These are phyloP conservation scores for Vachellia collinsii DNA, from an alignment of 306 rosid species.

Conservation along the genomic window DNA sequence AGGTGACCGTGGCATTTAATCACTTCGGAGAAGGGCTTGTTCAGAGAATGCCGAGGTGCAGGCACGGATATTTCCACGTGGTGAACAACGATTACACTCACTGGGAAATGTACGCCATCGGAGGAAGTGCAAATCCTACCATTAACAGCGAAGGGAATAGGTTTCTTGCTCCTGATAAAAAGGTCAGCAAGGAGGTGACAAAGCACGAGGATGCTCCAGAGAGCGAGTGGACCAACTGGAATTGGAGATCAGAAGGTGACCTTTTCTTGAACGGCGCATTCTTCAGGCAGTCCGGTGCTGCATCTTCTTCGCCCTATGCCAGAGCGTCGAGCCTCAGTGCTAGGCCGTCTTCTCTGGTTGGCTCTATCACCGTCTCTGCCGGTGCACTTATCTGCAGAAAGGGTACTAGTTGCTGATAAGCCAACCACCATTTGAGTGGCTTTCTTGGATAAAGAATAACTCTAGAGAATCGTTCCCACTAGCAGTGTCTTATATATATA, in stretches of 20 bases:
- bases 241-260: slow-evolving; percentile 79
- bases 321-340: slow-evolving; percentile 64
- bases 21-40: slow-evolving; percentile 75
- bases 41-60: slow-evolving; percentile 74
- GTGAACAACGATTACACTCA: slow-evolving; percentile 72
- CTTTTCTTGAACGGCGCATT: slow-evolving; percentile 66
- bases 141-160: slow-evolving; percentile 67
- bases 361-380: slow-evolving; percentile 52
- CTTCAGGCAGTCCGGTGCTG: slow-evolving; percentile 58
- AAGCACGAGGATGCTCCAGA: slow-evolving; percentile 64
- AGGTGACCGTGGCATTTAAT: slow-evolving; percentile 62
- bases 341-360: slow-evolving; percentile 65
- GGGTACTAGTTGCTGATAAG: slow-evolving; percentile 50
- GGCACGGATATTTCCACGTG: slow-evolving; percentile 66
- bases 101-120: slow-evolving; percentile 77
- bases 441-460: slow-evolving; percentile 14
- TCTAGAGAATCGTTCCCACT: not conserved
- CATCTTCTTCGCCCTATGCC: slow-evolving; percentile 46
- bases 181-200: slow-evolving; percentile 56
- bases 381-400: slow-evolving; percentile 64
- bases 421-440: not conserved
- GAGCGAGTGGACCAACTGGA: slow-evolving; percentile 65
- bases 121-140: slow-evolving; percentile 66
- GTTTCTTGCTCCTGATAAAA: slow-evolving; percentile 50
- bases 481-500: not conserved